A percentile compares a stretch with the other conserved stretches of the same genome.
phyloP scores from a whole-genome alignment of 1,284 basidiomycete genomes.

The Pyrrhoderma lamaoense region DNA sequence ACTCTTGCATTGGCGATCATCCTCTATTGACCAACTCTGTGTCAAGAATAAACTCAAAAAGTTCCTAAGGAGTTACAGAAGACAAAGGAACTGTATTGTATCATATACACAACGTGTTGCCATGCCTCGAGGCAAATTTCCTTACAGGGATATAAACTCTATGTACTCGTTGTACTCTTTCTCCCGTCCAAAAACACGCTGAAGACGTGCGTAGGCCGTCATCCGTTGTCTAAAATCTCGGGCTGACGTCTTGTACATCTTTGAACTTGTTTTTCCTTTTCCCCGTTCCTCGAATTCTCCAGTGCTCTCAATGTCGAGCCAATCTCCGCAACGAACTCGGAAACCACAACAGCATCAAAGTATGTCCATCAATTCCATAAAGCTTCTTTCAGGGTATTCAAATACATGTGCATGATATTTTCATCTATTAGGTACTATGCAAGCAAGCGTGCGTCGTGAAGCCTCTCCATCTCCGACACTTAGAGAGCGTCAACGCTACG shows the following conservation, averaged over 20 bases:
- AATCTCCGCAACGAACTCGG: slow-evolving; percentile 51
- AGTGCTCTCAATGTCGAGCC: slow-evolving; percentile 43
- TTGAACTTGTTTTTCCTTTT: not conserved
- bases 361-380: not conserved
- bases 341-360: slow-evolving; percentile 19
- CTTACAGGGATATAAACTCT: not conserved
- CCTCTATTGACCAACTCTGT: too few species aligned
- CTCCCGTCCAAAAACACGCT: slow-evolving; percentile 8
- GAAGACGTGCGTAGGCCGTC: slow-evolving; percentile 11
- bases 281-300: not conserved
- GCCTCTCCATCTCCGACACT: slow-evolving; percentile 61
- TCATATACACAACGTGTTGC: slow-evolving; percentile 13
- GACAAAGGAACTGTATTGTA: slow-evolving; percentile 1
- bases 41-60: too few species aligned
- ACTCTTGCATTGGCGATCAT: not conserved
- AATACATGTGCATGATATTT: not conserved
- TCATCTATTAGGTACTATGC: slow-evolving; percentile 5
- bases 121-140: slow-evolving; percentile 15
- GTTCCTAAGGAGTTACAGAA: too few species aligned
- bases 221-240: slow-evolving; percentile 9
- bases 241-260: not conserved
- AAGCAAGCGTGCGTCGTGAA: slow-evolving; percentile 35
- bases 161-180: not conserved
- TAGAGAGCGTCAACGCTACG: slow-evolving; percentile 49
- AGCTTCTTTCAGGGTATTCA: not conserved